Evolutionary conservation across 2,329 filamentous ascomycete genomes (phyloP), one percentile per base, ranked within the genome.

Genomic region (Talaromyces sp.): DNA sequence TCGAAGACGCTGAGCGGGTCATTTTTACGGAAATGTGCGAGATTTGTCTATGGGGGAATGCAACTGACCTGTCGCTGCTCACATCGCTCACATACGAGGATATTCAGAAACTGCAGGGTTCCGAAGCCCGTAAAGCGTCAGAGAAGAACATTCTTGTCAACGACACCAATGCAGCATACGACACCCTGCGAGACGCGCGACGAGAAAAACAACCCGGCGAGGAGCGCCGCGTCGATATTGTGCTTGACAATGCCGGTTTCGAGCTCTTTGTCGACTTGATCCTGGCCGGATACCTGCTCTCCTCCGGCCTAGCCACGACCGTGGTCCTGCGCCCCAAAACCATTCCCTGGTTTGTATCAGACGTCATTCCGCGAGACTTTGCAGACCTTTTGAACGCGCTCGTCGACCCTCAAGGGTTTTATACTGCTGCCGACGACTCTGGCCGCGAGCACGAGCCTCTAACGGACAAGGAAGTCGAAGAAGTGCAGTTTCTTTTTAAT

Each of bases 341-440:
- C 25, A 93, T 99, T 62, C 95, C 95, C 0, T 99, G 95, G 95
- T 99, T 98, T 72, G 95, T 99, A 55, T 97, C 92, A 0, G 95
- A 99, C 70, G 95, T 98, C 3, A 77, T 96, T 11, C 93, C 93
- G 0, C 83, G 81, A 47, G 95, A 99, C 77, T 97, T 98, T 69
- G 83, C 82, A 1, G 87, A 88, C n/a, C 84, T 98, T 2, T 85
- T 99, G 57, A 87, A 85, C 65, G 91, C 89, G 4, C 83, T 99
- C n/a, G 85, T 88, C 7, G 84, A 87, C 67, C 91, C 95, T 0
- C 86, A 88, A 67, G 70, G 77, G 11, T 96, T 98, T 76, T 98
- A 95, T 78, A 86, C 86, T 0, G 87, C 88, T 0, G 86, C 92
- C 32, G 91, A 93, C 13, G 80, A 84, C 9, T 75, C 80, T 30